These are phyloP conservation scores for Cercis canadensis DNA, from an alignment of 306 rosid species.

Conservation along the genomic window DNA sequence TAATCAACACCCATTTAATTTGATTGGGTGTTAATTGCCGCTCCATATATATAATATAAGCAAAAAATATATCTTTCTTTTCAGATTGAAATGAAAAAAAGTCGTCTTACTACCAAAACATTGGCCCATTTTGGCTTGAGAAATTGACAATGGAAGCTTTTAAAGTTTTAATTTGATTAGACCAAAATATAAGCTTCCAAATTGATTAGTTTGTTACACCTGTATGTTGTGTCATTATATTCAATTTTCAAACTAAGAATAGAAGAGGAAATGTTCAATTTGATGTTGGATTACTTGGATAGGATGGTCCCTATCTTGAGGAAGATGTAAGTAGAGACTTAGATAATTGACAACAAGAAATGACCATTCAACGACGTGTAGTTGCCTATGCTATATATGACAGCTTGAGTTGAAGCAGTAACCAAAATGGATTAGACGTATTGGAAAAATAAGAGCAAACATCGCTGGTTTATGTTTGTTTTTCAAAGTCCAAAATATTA, in stretches of 20 bases:
- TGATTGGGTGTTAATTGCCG: too few relatives aligned
- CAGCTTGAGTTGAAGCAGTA: neutral
- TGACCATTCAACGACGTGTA: neutral
- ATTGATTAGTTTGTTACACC: slow-evolving; percentile 17
- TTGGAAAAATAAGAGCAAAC: too few relatives aligned
- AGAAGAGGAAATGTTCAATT: neutral
- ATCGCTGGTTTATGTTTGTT: too few relatives aligned
- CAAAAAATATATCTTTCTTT: too few relatives aligned
- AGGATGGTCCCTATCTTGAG: slow-evolving; percentile 48
- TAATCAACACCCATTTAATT: too few relatives aligned
- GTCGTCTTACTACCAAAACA: neutral
- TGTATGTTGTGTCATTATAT: slow-evolving; percentile 32
- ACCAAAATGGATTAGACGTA: too few relatives aligned
- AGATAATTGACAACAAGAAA: neutral
- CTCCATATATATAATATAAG: too few relatives aligned
- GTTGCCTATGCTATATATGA: neutral
- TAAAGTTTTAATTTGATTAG: neutral
- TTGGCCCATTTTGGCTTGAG: slow-evolving; percentile 23
- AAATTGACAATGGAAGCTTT: neutral
- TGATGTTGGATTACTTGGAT: slow-evolving; percentile 33
- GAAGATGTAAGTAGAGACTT: slow-evolving; percentile 4
- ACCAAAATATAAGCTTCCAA: neutral
- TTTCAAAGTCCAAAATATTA: too few relatives aligned
- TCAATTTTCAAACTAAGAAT: slow-evolving; percentile 36
- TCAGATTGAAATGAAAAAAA: neutral